Conservation (phyloP, 2,329 filamentous ascomycete species). For the Exophiala sideris region DNA sequence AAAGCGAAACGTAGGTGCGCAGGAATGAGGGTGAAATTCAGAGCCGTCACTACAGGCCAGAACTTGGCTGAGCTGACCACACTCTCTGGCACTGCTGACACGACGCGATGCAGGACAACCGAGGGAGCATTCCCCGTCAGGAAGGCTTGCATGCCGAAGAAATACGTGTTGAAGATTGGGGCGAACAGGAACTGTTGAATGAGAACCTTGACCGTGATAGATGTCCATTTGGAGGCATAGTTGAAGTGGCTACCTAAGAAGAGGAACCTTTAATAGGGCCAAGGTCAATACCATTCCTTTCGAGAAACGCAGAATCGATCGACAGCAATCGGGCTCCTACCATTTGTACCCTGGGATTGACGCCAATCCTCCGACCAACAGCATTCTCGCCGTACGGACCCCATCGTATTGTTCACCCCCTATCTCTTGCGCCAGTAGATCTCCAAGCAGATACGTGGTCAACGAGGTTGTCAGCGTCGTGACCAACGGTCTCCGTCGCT, state of each 20-base stretch:
- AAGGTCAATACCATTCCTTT: background rate
- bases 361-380: slow-evolving; percentile 68
- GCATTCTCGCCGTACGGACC: slow-evolving; percentile 63
- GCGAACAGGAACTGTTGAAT: slow-evolving; percentile 79
- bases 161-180: slow-evolving; percentile 78
- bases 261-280: slow-evolving; percentile 59
- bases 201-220: slow-evolving; percentile 69
- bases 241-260: slow-evolving; percentile 81
- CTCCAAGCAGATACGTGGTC: slow-evolving; percentile 66
- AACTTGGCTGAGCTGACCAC: slow-evolving; percentile 77
- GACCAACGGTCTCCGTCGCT: slow-evolving; percentile 68
- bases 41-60: slow-evolving; percentile 82
- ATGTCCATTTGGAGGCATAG: slow-evolving; percentile 68
- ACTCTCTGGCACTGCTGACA: slow-evolving; percentile 70
- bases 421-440: slow-evolving; percentile 28
- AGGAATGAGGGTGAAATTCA: slow-evolving; percentile 77
- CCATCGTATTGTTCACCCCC: slow-evolving; percentile 59
- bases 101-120: slow-evolving; percentile 67
- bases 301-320: background rate
- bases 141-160: slow-evolving; percentile 74
- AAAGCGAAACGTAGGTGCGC: slow-evolving; percentile 78
- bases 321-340: slow-evolving; percentile 47
- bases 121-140: slow-evolving; percentile 63
- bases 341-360: slow-evolving; percentile 78
- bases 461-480: slow-evolving; percentile 75